A percentile compares a stretch with the other conserved stretches of the same genome.
These are phyloP conservation scores for Hyphopichia burtonii DNA, from an alignment of 1,139 yeast genomes.

Conservation along the genomic window DNA sequence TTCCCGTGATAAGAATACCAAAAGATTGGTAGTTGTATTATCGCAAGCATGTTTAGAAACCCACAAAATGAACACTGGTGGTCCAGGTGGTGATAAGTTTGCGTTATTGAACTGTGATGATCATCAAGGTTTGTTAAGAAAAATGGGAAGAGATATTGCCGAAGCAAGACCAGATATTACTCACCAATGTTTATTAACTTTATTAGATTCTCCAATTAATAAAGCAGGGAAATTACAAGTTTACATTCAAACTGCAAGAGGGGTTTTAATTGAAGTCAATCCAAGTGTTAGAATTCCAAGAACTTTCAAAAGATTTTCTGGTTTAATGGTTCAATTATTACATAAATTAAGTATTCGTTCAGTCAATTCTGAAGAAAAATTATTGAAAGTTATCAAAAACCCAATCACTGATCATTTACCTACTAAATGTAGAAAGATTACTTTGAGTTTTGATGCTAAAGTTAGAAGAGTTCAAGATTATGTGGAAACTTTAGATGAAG, in stretches of 20 bases:
- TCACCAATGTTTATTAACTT: conserved; percentile 89
- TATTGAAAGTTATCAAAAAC: conserved; percentile 90
- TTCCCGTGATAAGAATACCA: conserved; percentile 79
- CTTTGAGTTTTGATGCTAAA: conserved; percentile 92
- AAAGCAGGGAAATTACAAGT: conserved; percentile 97
- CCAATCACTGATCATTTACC: conserved; percentile 97
- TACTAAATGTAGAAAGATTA: conserved; percentile 89
- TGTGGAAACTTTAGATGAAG: conserved; percentile 73
- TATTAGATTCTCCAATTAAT: conserved; percentile 93
- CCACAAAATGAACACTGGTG: conserved; percentile 75
- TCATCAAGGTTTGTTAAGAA: conserved; percentile 91
- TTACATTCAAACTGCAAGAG: conserved; percentile 92
- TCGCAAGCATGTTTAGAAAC: conserved; percentile 96
- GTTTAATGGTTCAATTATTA: conserved; percentile 92
- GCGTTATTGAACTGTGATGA: conserved; percentile 95
- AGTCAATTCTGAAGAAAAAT: conserved; percentile 91
- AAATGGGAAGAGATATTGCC: conserved; percentile 95
- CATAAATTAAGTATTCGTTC: conserved; percentile 91
- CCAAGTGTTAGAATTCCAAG: conserved; percentile 97
- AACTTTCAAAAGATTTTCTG: conserved; percentile 95
- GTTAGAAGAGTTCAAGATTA: conserved; percentile 87
- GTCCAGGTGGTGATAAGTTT: conserved; percentile 86
- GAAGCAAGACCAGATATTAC: conserved; percentile 99
- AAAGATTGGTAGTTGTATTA: conserved; percentile 85
- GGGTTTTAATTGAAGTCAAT: conserved; percentile 91